Evolutionary conservation across 345 rosid genomes (phyloP), one percentile per base, ranked within the genome.

Genomic region (Arabis hirsuta): DNA sequence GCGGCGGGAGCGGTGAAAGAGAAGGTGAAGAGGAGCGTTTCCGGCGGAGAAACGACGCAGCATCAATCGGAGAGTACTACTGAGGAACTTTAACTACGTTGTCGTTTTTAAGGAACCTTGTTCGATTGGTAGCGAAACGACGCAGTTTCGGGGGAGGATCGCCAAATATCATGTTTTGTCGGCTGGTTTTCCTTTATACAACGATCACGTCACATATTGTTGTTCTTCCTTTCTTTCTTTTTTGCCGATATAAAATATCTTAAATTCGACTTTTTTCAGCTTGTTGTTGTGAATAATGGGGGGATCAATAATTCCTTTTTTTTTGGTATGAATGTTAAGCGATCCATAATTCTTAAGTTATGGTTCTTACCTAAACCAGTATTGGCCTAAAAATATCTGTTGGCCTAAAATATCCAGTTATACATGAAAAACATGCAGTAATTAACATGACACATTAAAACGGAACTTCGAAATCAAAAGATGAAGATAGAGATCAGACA

Each of bases 11-110:
- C 46, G 4, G 70, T 73, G 13, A 72, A 61, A 55, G 70, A 73
- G 12, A 73, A 73, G 38, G 32, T 65, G 36, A 71, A 64, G 55
- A 57, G 26, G n/a, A 76, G 55, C 56, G 55, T 65, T 59, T 43
- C 76, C 70, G 47, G 71, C 3, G 9, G 32, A 41, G 65, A 10
- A 16, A 29, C 24, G 22, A 43, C 34, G 34, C 22, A 36, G 32
- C 14, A 58, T 32, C 48, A 48, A 43, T 2, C 47, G 9, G 47
- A 42, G 63, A 20, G 61, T 6, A 14, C 63, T 6, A 14, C 56
- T 3, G 47, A 38, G 7, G 79, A 76, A 50, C 65, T 76, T 26
- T 76, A 47, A 62, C 55, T 36, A 62, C 41, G 60, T 6, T 24
- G 65, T 69, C 16, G 9, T 32, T 32, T 47, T 14, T 29, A 32